phyloP scores from a whole-genome alignment of 1,139 yeast species.

The Pneumocystis carinii region DNA sequence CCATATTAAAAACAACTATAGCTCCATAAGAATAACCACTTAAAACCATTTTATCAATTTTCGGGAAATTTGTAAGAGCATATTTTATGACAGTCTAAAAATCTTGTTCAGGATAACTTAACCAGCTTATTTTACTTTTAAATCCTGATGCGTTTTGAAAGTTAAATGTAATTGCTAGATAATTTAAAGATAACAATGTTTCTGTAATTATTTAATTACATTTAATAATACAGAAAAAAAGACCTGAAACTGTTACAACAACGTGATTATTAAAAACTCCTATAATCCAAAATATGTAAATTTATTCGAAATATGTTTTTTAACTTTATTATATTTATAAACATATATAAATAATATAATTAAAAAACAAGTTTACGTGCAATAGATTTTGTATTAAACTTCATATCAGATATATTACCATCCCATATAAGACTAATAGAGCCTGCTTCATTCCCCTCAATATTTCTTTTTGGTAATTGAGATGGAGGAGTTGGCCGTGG shows the following conservation, averaged over 20 bases:
- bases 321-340: background rate
- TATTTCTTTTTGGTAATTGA: background rate
- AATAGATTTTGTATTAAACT: background rate
- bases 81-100: background rate
- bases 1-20: background rate
- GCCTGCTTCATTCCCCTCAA: background rate
- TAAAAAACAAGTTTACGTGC: background rate
- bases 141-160: background rate
- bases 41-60: background rate
- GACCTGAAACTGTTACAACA: background rate
- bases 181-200: background rate
- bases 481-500: slow-evolving; percentile 9
- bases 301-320: background rate
- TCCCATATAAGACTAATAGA: background rate
- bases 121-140: background rate
- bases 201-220: background rate
- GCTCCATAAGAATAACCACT: background rate
- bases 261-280: background rate
- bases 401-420: background rate
- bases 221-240: background rate
- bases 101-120: background rate
- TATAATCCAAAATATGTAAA: background rate
- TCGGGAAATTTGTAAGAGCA: background rate
- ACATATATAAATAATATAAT: background rate
- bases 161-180: background rate